These are phyloP conservation scores for Camillea tinctor DNA, from an alignment of 2,329 filamentous ascomycete species.

Conservation along the genomic window DNA sequence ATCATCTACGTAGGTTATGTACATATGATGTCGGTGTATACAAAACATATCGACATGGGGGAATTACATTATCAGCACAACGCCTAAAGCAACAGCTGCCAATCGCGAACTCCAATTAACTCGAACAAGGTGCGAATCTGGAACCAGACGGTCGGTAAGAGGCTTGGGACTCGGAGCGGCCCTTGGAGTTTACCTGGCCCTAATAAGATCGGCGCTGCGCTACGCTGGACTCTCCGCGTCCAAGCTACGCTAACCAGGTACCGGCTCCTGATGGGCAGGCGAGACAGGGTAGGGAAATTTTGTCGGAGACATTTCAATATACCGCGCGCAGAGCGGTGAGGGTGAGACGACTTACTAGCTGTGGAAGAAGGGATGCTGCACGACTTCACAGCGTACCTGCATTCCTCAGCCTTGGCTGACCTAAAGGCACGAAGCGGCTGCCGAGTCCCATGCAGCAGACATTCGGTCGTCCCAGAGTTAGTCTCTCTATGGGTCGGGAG, in stretches of 20 bases:
- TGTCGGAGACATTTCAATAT: neutral
- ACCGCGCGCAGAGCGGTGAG: constrained; percentile 1
- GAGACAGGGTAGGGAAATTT: neutral
- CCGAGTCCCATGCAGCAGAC: constrained; percentile 9
- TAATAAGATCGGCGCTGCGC: neutral
- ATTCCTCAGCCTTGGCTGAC: constrained; percentile 10
- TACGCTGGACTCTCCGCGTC: neutral
- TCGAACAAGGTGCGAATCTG: neutral
- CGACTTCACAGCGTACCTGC: constrained; percentile 18
- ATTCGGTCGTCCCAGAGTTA: constrained; percentile 20
- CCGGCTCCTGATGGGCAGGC: neutral
- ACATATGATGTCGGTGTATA: neutral
- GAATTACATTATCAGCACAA: neutral
- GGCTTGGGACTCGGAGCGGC: neutral
- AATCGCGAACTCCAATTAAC: neutral
- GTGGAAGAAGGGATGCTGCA: neutral
- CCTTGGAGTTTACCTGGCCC: neutral
- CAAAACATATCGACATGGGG: neutral
- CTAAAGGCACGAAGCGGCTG: constrained; percentile 23
- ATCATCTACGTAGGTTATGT: constrained; percentile 14
- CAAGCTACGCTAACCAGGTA: neutral
- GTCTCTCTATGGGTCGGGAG: constrained; percentile 2
- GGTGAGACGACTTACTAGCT: neutral
- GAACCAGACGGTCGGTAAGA: neutral
- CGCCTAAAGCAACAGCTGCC: neutral